Evolutionary conservation across 371 early-diverging fungal species (phyloP).

Genomic region (Mucor indicus): DNA sequence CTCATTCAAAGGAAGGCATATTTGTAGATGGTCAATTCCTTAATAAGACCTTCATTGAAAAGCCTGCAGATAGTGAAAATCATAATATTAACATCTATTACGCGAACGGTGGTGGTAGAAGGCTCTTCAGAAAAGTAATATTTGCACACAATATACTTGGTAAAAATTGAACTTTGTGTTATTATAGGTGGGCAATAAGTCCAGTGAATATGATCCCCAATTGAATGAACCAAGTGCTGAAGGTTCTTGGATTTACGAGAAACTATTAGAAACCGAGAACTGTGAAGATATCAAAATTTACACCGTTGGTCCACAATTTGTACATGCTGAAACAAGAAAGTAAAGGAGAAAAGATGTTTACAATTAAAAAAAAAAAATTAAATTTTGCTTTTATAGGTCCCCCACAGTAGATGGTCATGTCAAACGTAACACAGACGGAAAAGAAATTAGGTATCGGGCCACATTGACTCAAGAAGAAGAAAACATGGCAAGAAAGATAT

Average conservation of each 20-base stretch:
- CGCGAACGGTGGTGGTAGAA: constrained; percentile 83
- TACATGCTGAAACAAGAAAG: constrained; percentile 98
- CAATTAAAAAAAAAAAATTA: background rate
- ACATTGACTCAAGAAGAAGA: constrained; percentile 80
- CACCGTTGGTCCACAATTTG: constrained; percentile 85
- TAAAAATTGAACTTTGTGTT: background rate
- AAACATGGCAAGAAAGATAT: constrained; percentile 79
- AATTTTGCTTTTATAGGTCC: constrained; percentile 52
- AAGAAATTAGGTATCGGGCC: constrained; percentile 93
- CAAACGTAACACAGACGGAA: constrained; percentile 93
- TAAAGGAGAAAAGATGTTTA: constrained; percentile 25
- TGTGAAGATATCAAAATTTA: constrained; percentile 98
- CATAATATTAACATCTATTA: constrained; percentile 98
- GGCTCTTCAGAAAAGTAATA: constrained; percentile 90
- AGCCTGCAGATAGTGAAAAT: constrained; percentile 95
- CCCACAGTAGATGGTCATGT: constrained; percentile 98
- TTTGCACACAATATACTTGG: background rate
- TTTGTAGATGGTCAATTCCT: constrained; percentile 65
- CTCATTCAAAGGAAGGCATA: constrained; percentile 65
- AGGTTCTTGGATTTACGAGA: constrained; percentile 94
- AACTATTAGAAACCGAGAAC: constrained; percentile 91
- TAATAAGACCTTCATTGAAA: constrained; percentile 96
- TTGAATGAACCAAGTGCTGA: constrained; percentile 64
- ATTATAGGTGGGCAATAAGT: constrained; percentile 85
- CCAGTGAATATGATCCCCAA: constrained; percentile 86